phyloP scores from a whole-genome alignment of 768 basidiomycete genomes.

The Mycena rebaudengoi region DNA sequence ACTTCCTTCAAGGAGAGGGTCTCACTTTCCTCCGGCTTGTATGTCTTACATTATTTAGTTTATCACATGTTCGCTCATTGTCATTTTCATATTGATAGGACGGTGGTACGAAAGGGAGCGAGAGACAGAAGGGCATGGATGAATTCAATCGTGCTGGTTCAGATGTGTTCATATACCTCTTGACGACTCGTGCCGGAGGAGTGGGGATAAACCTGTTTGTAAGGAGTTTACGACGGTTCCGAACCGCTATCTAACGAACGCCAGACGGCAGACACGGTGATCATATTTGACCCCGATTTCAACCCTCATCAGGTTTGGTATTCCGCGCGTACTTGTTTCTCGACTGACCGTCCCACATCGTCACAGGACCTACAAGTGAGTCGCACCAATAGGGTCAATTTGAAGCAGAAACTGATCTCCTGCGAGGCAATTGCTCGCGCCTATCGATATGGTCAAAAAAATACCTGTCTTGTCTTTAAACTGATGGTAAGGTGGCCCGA shows the following conservation, averaged over 20 bases:
- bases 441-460: conserved; percentile 94
- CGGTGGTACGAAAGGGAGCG: conserved; percentile 83
- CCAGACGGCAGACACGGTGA: conserved; percentile 87
- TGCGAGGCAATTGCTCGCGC: conserved; percentile 90
- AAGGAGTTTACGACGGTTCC: too few relatives aligned
- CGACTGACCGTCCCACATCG: not conserved
- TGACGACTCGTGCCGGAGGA: conserved; percentile 93
- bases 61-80: not conserved
- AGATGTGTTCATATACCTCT: conserved; percentile 88
- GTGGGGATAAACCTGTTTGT: conserved; percentile 86
- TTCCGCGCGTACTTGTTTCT: not conserved
- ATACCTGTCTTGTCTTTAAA: conserved; percentile 95
- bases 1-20: conserved; percentile 86
- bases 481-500: conserved; percentile 63
- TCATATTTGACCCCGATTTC: conserved; percentile 95
- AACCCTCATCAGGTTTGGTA: conserved; percentile 89
- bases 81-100: conserved; percentile 59
- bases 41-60: conserved; percentile 26
- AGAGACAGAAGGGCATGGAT: conserved; percentile 96
- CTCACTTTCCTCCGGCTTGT: conserved; percentile 84
- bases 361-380: conserved; percentile 85
- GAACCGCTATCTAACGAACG: too few relatives aligned
- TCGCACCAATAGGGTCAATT: not conserved
- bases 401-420: conserved; percentile 9
- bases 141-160: conserved; percentile 90